Evolutionary conservation across 805 yeast genomes (phyloP).

Genomic region (Cyberlindnera bimundalis): DNA sequence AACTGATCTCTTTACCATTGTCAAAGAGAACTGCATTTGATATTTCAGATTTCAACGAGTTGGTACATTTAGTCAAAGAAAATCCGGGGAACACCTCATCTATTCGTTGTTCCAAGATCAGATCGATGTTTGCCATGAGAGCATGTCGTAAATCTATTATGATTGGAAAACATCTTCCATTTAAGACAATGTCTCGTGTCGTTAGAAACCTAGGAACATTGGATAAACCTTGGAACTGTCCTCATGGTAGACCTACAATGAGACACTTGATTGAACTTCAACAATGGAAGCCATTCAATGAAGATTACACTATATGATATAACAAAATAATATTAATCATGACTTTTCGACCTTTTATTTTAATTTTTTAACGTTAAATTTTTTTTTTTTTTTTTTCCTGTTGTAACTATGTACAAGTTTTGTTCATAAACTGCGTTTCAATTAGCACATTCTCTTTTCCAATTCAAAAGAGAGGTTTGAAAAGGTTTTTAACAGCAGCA

Average conservation of each 20-base stretch:
- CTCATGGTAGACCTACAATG: constrained; percentile 98
- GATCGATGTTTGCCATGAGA: constrained; percentile 87
- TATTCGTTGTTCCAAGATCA: constrained; percentile 69
- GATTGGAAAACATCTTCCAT: constrained; percentile 76
- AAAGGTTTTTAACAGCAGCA: constrained; percentile 24
- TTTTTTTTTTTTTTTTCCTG: not conserved
- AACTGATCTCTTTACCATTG: constrained; percentile 62
- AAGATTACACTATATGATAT: constrained; percentile 37
- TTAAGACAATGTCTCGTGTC: constrained; percentile 59
- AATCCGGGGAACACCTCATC: constrained; percentile 38
- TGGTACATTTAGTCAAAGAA: constrained; percentile 63
- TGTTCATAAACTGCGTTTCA: not conserved
- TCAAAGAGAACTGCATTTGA: constrained; percentile 70
- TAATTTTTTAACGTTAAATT: no score
- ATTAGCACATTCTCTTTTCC: not conserved
- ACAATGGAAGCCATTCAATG: constrained; percentile 41
- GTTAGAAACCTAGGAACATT: constrained; percentile 65
- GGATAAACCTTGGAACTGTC: constrained; percentile 91
- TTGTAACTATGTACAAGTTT: constrained; percentile 4
- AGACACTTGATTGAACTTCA: constrained; percentile 73
- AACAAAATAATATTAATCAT: not conserved
- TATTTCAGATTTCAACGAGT: constrained; percentile 64
- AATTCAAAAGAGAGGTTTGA: constrained; percentile 18
- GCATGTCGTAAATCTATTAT: constrained; percentile 93
- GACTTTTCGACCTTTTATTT: not conserved